Percentiles rank a stretch among this genome's conserved stretches.
Evolutionary conservation across 78 protist genomes (phyloP).

Genomic region (Dictyostelium citrinum): DNA sequence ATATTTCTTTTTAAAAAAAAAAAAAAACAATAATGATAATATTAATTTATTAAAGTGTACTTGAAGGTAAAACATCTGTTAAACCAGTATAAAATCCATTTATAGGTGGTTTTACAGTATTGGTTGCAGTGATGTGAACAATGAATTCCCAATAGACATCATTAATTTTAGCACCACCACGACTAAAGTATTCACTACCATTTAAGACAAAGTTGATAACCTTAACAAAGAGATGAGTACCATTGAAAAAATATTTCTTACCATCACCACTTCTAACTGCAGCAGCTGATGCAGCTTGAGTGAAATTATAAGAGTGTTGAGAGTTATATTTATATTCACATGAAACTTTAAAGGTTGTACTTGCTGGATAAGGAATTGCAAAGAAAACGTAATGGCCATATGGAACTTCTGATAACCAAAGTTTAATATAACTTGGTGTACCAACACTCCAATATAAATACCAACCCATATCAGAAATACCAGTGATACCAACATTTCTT

Average conservation of each 20-base stretch:
- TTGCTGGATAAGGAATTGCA: constrained; percentile 40
- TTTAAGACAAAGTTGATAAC: not conserved
- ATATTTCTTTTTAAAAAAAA: too few relatives aligned
- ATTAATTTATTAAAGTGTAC: not conserved
- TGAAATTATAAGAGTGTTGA: not conserved
- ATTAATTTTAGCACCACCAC: constrained; percentile 30
- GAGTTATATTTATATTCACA: not conserved
- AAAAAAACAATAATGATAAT: too few relatives aligned
- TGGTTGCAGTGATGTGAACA: constrained; percentile 12
- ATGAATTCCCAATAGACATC: constrained; percentile 21
- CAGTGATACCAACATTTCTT: constrained; percentile 46
- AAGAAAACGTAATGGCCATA: constrained; percentile 11
- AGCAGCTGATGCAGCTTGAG: not conserved
- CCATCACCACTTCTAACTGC: constrained; percentile 50
- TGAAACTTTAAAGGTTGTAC: not conserved
- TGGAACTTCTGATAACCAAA: constrained; percentile 18
- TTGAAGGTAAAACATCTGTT: not conserved
- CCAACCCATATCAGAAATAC: constrained; percentile 50
- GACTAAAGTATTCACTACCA: not conserved
- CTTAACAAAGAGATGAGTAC: constrained; percentile 33
- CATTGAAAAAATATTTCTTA: constrained; percentile 31
- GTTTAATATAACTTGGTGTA: constrained; percentile 26
- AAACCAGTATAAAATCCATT: not conserved
- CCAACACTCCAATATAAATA: not conserved
- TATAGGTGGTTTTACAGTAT: not conserved